phyloP scores from a whole-genome alignment of 108 stramenopile species.

The Aurantiochytrium sp. region DNA sequence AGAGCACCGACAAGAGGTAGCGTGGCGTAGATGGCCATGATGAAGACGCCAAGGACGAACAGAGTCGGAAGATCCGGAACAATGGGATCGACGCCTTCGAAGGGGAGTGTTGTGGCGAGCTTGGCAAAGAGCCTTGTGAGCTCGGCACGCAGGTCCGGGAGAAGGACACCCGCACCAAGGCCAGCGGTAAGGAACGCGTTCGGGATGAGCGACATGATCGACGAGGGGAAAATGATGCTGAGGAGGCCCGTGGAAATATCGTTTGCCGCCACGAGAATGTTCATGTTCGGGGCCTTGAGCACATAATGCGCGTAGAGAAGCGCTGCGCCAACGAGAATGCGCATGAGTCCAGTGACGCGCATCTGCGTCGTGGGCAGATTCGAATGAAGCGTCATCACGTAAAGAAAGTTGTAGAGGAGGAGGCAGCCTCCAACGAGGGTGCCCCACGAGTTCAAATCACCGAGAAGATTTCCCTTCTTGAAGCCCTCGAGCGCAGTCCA shows the following conservation, averaged over 20 bases:
- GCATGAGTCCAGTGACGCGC: background rate
- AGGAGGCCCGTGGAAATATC: background rate
- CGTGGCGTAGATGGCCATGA: background rate
- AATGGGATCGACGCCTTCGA: background rate
- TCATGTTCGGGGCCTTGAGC: background rate
- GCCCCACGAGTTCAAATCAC: background rate
- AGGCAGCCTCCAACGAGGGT: background rate
- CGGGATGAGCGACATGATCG: background rate
- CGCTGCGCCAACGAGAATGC: background rate
- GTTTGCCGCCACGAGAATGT: background rate
- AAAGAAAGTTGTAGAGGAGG: background rate
- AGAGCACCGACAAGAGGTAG: background rate
- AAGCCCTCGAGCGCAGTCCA: background rate
- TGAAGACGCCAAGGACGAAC: background rate
- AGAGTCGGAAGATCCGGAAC: background rate
- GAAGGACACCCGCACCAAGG: background rate
- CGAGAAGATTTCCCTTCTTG: background rate
- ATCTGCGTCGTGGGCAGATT: background rate
- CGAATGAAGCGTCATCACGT: background rate
- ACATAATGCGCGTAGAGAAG: background rate
- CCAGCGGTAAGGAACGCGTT: background rate
- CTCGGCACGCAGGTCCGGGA: background rate
- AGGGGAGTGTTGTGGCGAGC: background rate
- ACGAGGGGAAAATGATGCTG: background rate
- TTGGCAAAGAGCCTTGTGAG: background rate